Evolutionary conservation across 805 yeast species (phyloP).

Genomic region (Pichia californica): DNA sequence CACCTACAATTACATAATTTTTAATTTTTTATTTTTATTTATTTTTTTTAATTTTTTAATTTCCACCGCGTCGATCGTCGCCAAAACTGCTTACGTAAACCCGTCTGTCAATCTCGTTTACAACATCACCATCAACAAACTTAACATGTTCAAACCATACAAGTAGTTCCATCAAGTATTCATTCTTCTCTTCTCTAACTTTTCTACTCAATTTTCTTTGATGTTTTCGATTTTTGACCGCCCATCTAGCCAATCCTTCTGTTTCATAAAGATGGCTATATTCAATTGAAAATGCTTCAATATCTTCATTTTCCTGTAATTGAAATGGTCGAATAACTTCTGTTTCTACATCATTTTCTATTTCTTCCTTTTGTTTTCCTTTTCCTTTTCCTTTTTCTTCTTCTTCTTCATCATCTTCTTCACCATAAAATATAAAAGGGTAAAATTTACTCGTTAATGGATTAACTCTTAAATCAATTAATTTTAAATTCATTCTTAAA

Average conservation of each 20-base stretch:
- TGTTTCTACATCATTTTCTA: constrained; percentile 8
- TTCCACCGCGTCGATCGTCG: constrained; percentile 5
- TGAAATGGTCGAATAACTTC: constrained; percentile 30
- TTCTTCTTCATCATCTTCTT: constrained; percentile 14
- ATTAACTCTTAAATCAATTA: constrained; percentile 44
- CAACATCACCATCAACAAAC: constrained; percentile 24
- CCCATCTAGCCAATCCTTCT: constrained; percentile 34
- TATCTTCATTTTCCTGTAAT: constrained; percentile 43
- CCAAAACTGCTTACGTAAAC: background rate
- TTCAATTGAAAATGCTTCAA: constrained; percentile 44
- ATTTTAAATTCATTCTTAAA: constrained; percentile 28
- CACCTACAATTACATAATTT: no score
- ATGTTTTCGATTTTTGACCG: constrained; percentile 28
- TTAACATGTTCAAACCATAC: constrained; percentile 24
- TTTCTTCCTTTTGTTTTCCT: background rate
- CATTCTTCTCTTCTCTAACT: background rate
- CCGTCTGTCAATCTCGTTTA: constrained; percentile 4
- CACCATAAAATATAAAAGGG: constrained; percentile 49
- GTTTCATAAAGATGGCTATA: constrained; percentile 35
- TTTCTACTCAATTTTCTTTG: background rate
- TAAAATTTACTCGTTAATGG: constrained; percentile 41
- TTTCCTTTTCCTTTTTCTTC: background rate
- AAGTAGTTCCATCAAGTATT: constrained; percentile 18
- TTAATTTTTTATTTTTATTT: no score
- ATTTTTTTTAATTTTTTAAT: no score